These are phyloP conservation scores for Macrophomina tecta DNA, from an alignment of 2,329 filamentous ascomycete species.

Conservation along the genomic window DNA sequence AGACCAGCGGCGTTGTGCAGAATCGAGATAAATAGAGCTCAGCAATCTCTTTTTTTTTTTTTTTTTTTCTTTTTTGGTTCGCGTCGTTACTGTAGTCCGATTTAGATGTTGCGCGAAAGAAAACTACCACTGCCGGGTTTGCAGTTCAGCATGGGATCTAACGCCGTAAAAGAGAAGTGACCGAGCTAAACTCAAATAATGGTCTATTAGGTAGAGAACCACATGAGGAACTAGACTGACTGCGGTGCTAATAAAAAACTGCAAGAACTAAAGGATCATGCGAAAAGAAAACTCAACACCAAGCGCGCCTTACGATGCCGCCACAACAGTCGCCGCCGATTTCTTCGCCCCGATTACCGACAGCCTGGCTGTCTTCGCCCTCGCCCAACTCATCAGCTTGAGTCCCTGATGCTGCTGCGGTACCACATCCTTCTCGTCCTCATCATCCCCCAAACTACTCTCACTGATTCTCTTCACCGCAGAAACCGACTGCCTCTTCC, in stretches of 20 bases:
- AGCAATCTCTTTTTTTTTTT: no score
- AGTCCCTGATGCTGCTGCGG: background rate
- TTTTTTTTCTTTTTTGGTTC: no score
- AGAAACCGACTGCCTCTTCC: background rate
- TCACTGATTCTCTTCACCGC: background rate
- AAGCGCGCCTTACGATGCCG: background rate
- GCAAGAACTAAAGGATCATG: background rate
- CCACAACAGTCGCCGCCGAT: background rate
- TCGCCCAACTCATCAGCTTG: slow-evolving; percentile 2
- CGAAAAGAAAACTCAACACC: no score
- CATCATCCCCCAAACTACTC: background rate
- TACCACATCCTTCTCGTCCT: background rate
- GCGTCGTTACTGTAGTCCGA: no score
- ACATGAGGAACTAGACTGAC: background rate
- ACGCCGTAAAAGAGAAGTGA: background rate
- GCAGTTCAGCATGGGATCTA: background rate
- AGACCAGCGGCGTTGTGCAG: no score
- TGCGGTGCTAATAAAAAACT: background rate
- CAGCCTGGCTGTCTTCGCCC: slow-evolving; percentile 10
- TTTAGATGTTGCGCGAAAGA: no score
- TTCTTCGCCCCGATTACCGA: background rate
- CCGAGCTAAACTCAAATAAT: background rate
- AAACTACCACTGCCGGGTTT: no score
- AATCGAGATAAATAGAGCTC: no score
- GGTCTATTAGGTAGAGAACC: background rate